phyloP scores from a whole-genome alignment of 257 asterid genomes.

The Salvia splendens region DNA sequence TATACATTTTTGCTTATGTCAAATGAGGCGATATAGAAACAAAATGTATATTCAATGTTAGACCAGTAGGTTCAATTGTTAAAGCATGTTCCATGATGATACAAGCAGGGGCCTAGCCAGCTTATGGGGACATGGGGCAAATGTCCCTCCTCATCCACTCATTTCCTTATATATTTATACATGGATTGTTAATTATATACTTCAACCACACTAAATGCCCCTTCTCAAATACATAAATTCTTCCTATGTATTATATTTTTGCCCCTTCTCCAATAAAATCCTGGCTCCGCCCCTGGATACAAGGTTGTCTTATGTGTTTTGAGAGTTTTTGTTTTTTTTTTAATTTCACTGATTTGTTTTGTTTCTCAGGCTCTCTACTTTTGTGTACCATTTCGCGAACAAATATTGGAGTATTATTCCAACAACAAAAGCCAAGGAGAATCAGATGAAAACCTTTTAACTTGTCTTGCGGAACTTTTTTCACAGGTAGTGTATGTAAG shows the following conservation, averaged over 20 bases:
- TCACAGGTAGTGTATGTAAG: conserved; percentile 56
- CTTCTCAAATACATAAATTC: too few relatives aligned
- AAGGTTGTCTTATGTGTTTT: conserved; percentile 2
- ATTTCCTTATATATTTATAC: too few relatives aligned
- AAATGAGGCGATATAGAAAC: background rate
- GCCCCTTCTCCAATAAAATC: too few relatives aligned
- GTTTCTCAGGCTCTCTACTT: conserved; percentile 75
- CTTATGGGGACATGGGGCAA: too few relatives aligned
- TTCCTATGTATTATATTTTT: too few relatives aligned
- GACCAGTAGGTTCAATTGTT: conserved; percentile 5
- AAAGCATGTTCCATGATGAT: conserved; percentile 23
- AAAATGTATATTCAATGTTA: background rate
- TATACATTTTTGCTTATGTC: background rate
- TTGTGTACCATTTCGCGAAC: conserved; percentile 89
- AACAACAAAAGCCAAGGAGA: conserved; percentile 58
- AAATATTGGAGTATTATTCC: conserved; percentile 71
- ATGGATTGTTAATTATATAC: too few relatives aligned
- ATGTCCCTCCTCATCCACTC: too few relatives aligned
- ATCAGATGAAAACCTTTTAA: conserved; percentile 75
- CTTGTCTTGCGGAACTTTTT: conserved; percentile 88
- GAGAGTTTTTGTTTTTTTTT: background rate
- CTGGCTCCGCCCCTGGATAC: too few relatives aligned
- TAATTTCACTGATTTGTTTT: conserved; percentile 22
- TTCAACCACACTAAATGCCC: too few relatives aligned
- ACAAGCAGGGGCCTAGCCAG: too few relatives aligned